These are phyloP conservation scores for Delphinella strobiligena DNA, from an alignment of 2,329 filamentous ascomycete species.

Conservation along the genomic window DNA sequence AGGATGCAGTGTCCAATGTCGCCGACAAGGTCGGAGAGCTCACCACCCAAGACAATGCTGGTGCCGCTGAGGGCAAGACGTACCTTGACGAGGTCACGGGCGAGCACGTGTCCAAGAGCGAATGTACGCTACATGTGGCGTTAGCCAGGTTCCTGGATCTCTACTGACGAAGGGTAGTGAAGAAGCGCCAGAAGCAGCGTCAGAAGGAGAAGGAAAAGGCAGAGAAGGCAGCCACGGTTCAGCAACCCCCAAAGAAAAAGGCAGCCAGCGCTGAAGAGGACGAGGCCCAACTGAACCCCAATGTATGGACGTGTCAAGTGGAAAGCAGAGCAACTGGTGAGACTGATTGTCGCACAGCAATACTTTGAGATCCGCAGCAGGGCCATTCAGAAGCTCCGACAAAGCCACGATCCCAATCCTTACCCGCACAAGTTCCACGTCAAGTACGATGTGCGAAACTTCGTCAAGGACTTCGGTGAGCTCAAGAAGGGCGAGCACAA, in stretches of 20 bases:
- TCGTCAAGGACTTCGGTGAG: slow-evolving; percentile 62
- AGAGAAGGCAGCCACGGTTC: slow-evolving; percentile 61
- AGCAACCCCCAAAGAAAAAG: slow-evolving; percentile 47
- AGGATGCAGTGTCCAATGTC: slow-evolving; percentile 23
- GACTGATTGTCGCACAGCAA: slow-evolving; percentile 40
- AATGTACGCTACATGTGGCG: slow-evolving; percentile 20
- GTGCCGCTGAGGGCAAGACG: slow-evolving; percentile 41
- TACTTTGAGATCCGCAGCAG: slow-evolving; percentile 95
- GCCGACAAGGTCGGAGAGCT: slow-evolving; percentile 21
- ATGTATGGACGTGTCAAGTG: slow-evolving; percentile 37
- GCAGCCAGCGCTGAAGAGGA: slow-evolving; percentile 50
- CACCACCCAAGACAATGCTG: slow-evolving; percentile 19
- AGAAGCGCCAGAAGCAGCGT: slow-evolving; percentile 89
- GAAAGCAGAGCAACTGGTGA: background rate
- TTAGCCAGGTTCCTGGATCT: slow-evolving; percentile 10
- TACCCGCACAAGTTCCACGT: slow-evolving; percentile 93
- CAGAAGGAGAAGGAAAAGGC: slow-evolving; percentile 81
- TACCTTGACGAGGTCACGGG: slow-evolving; percentile 88
- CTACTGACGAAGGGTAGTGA: slow-evolving; percentile 40
- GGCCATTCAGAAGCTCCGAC: slow-evolving; percentile 62
- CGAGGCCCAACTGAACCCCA: slow-evolving; percentile 61
- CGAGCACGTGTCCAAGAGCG: slow-evolving; percentile 52
- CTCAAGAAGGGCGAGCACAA: slow-evolving; percentile 81
- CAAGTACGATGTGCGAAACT: slow-evolving; percentile 70
- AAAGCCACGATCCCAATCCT: slow-evolving; percentile 63